Conservation (phyloP, 1,284 basidiomycete species). For the Pisolithus thermaeus region DNA sequence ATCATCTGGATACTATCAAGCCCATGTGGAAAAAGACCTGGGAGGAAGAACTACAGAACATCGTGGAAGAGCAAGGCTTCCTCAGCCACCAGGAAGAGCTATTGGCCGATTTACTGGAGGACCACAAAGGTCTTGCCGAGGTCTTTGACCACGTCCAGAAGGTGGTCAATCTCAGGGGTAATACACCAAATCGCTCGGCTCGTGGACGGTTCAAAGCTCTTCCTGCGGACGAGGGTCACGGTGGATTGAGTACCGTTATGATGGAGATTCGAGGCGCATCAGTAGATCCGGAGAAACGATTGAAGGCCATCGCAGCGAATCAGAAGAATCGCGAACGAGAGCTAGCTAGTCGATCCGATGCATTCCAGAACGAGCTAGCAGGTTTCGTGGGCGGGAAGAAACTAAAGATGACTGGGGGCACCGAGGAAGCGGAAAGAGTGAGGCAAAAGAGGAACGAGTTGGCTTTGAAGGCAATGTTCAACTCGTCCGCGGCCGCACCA, state of each 20-base stretch:
- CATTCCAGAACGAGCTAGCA: constrained; percentile 74
- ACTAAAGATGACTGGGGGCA: constrained; percentile 90
- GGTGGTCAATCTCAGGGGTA: constrained; percentile 72
- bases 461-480: constrained; percentile 86
- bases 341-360: constrained; percentile 62
- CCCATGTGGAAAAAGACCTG: constrained; percentile 99
- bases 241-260: constrained; percentile 70
- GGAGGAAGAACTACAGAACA: constrained; percentile 93
- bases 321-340: constrained; percentile 76
- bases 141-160: constrained; percentile 86
- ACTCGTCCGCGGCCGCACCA: constrained; percentile 16
- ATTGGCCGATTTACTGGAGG: constrained; percentile 82
- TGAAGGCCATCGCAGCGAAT: constrained; percentile 88
- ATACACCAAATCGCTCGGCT: constrained; percentile 33
- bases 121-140: constrained; percentile 82
- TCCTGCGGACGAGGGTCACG: constrained; percentile 57
- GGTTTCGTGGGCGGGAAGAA: constrained; percentile 83
- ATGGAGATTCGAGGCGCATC: constrained; percentile 80
- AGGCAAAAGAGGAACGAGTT: constrained; percentile 78
- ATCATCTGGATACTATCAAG: constrained; percentile 85
- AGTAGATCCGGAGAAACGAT: constrained; percentile 74
- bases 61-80: constrained; percentile 96
- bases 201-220: constrained; percentile 50
- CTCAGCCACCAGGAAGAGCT: constrained; percentile 90
- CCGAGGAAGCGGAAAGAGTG: constrained; percentile 85